A percentile compares a stretch with the other conserved stretches of the same genome.
Conservation (phyloP, 1,284 basidiomycete genomes). For the Fomes fomentarius region DNA sequence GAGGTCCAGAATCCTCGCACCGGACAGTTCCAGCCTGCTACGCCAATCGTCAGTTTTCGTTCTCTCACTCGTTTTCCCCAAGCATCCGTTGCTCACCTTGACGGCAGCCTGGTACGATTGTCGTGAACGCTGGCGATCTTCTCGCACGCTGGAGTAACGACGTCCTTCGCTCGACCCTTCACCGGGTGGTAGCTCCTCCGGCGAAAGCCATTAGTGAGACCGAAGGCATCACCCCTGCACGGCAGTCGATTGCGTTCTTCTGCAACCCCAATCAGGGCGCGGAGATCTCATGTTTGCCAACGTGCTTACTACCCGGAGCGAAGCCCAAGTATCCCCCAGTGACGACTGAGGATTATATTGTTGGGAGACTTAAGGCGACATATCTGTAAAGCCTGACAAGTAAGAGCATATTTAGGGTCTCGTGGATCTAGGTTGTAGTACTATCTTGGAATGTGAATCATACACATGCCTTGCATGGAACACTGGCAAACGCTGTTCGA, state of each 20-base stretch:
- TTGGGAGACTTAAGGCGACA: conserved; percentile 67
- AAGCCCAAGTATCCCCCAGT: conserved; percentile 66
- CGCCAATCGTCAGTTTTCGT: conserved; percentile 63
- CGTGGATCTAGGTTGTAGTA: neutral
- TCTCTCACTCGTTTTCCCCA: no score
- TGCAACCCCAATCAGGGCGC: conserved; percentile 81
- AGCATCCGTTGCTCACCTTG: neutral
- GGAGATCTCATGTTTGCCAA: conserved; percentile 74
- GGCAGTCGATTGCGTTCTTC: conserved; percentile 88
- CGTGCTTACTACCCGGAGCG: conserved; percentile 53
- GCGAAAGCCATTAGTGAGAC: conserved; percentile 49
- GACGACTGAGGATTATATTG: conserved; percentile 78
- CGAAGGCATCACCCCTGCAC: conserved; percentile 60
- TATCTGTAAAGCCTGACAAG: conserved; percentile 44
- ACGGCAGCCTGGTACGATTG: conserved; percentile 72
- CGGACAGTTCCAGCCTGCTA: conserved; percentile 69
- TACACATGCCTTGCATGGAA: no score
- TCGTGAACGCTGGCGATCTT: conserved; percentile 85
- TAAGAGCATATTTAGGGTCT: no score
- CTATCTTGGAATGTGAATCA: neutral
- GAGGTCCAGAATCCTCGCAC: conserved; percentile 83
- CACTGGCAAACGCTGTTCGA: no score
- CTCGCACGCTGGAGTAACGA: conserved; percentile 87
- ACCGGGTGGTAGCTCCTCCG: conserved; percentile 79
- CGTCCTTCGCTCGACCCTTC: conserved; percentile 76